Conservation (phyloP, 179 eudicot species). For the Actinidia chinensis region DNA sequence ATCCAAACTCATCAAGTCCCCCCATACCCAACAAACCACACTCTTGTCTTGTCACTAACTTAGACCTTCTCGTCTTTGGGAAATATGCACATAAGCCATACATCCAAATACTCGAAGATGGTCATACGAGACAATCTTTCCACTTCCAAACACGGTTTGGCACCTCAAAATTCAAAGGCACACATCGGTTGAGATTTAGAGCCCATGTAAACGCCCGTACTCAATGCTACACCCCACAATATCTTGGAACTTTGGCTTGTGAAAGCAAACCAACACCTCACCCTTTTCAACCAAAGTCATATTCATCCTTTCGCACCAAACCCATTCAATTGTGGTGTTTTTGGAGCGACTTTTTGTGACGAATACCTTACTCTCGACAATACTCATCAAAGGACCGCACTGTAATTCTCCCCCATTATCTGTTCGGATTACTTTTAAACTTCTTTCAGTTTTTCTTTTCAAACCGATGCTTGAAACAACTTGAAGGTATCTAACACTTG, state of each 20-base stretch:
- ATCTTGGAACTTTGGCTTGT: constrained; percentile 19
- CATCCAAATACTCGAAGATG: constrained; percentile 20
- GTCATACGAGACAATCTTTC: constrained; percentile 16
- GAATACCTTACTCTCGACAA: too few relatives aligned
- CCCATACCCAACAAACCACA: constrained; percentile 16
- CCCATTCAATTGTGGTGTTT: constrained; percentile 8
- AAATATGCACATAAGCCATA: constrained; percentile 21
- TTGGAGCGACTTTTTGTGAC: neutral
- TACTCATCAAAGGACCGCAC: too few relatives aligned
- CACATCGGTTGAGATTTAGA: constrained; percentile 13
- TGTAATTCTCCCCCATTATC: neutral
- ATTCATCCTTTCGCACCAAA: constrained; percentile 21
- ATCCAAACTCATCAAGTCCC: constrained; percentile 7
- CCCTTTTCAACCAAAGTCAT: constrained; percentile 19
- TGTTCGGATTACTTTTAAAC: neutral
- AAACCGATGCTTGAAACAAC: constrained; percentile 15
- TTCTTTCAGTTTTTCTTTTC: constrained; percentile 5
- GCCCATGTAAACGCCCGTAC: constrained; percentile 8
- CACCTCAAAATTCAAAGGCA: constrained; percentile 16
- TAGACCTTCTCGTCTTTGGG: constrained; percentile 19
- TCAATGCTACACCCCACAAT: constrained; percentile 22
- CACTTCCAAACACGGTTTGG: constrained; percentile 11
- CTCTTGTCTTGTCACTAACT: neutral
- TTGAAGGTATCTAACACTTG: constrained; percentile 9
- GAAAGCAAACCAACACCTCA: constrained; percentile 19